Base-by-base conservation (phyloP, 352 stramenopile genomes). In the Phytophthora sp. region DNA sequence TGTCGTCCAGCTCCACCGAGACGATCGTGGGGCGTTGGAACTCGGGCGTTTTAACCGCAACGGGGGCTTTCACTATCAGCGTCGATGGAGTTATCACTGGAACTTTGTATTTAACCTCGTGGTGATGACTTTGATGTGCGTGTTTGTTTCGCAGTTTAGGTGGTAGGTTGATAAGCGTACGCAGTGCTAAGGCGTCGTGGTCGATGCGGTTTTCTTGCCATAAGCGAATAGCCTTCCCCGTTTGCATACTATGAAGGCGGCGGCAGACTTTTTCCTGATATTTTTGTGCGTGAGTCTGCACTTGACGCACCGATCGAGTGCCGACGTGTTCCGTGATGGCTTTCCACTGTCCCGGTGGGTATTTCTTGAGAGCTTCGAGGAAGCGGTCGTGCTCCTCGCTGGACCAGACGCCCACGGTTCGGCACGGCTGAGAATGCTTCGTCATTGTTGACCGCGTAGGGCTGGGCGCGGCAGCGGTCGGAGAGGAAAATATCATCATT, bases 181-280 rank as follows among this genome's bases (percentile, higher is more conserved):
- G 65, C 33, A 79, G 66, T 20, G 56, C 62, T 26, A 85, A 67
- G 31, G 81, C 63, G 56, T 85, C 77, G 61, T 82, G 65, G 39
- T 91, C 82, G 57, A 91, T 80, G 24, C 80, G 80, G 41, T 89
- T 80, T 57, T 91, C 82, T 11, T 68, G 71, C 15, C 82, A 70
- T 0, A 79, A 60, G 29, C 74, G 73, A 36, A 73, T 82, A 29
- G 70, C 73, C 20, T 82, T 84, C 16, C 86, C 79, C 23, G 82
- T 86, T 38, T 80, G 75, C 31, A 91, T 71, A 0, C 84, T 80
- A n/a, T 85, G 79, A 38, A 84, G 63, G 13, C 79, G 73, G 3
- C 84, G 82, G 35, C 71, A 70, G 30, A 93, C 78, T 47, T 93
- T 93, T 53, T 93, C 82, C 57, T 88, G 79, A 62, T 93, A 93